Conservation (phyloP, 345 rosid genomes). For the Microcos paniculata region DNA sequence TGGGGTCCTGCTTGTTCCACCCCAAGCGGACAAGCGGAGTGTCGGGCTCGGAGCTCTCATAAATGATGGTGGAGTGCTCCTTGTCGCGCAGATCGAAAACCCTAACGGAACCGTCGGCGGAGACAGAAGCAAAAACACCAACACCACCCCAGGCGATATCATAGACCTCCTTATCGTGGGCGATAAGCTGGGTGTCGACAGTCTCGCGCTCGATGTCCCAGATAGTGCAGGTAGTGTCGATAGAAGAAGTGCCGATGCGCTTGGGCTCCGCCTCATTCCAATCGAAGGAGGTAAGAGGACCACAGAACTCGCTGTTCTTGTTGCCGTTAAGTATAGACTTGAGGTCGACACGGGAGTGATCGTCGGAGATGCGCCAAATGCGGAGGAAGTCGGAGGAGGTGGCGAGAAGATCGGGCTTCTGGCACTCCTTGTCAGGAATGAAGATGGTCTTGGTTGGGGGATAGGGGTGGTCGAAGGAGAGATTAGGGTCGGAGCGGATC, state of each 20-base stretch:
- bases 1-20: slow-evolving; percentile 98
- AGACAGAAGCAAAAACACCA: slow-evolving; percentile 74
- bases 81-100: slow-evolving; percentile 77
- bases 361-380: slow-evolving; percentile 75
- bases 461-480: slow-evolving; percentile 91
- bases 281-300: slow-evolving; percentile 91
- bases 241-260: slow-evolving; percentile 89
- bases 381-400: slow-evolving; percentile 93
- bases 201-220: slow-evolving; percentile 93
- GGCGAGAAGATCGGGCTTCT: slow-evolving; percentile 87
- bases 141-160: slow-evolving; percentile 93
- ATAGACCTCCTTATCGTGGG: slow-evolving; percentile 95
- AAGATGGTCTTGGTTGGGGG: slow-evolving; percentile 90
- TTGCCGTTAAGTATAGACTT: slow-evolving; percentile 76
- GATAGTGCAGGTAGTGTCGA: slow-evolving; percentile 91
- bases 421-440: slow-evolving; percentile 91
- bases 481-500: slow-evolving; percentile 80
- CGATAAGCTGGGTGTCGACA: slow-evolving; percentile 93
- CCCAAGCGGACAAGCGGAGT: slow-evolving; percentile 87
- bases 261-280: slow-evolving; percentile 96
- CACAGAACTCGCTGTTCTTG: slow-evolving; percentile 84
- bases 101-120: slow-evolving; percentile 82
- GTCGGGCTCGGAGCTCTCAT: slow-evolving; percentile 92
- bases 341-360: slow-evolving; percentile 68
- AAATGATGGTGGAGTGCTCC: slow-evolving; percentile 78